Conservation (phyloP, 352 stramenopile species). For the Pseudoperonospora humuli region DNA sequence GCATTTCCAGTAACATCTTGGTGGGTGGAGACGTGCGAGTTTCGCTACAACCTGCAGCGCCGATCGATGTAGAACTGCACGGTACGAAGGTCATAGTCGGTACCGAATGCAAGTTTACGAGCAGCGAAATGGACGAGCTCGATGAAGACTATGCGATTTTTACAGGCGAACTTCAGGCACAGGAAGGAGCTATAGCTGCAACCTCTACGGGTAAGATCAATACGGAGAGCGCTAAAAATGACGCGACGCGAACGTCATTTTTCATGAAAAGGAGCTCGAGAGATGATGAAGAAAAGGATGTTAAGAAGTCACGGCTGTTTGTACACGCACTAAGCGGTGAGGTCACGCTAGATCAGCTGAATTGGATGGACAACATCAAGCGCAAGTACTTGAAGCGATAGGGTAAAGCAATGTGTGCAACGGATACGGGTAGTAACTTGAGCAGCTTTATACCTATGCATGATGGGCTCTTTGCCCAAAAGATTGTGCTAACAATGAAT, state of each 20-base stretch:
- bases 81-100: constrained; percentile 36
- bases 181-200: constrained; percentile 1
- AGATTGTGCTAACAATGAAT: neutral
- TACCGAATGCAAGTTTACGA: constrained; percentile 34
- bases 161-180: constrained; percentile 36
- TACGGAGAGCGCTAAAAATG: constrained; percentile 50
- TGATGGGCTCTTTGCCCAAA: neutral
- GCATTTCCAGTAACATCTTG: constrained; percentile 50
- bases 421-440: neutral
- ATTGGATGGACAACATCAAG: constrained; percentile 81
- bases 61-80: constrained; percentile 60
- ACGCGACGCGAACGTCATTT: constrained; percentile 74
- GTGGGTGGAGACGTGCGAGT: constrained; percentile 51
- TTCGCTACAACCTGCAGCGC: constrained; percentile 51
- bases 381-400: constrained; percentile 51
- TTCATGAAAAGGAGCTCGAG: constrained; percentile 37
- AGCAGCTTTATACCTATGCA: neutral
- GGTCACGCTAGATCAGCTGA: constrained; percentile 47
- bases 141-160: constrained; percentile 73
- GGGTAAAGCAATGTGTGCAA: neutral
- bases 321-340: constrained; percentile 37
- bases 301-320: constrained; percentile 26
- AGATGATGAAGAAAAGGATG: constrained; percentile 3
- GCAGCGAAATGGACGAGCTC: constrained; percentile 54
- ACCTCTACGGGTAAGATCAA: constrained; percentile 64